A percentile compares a stretch with the other conserved stretches of the same genome.
Evolutionary conservation across 495 filamentous ascomycete genomes (phyloP).

Genomic region (Neurospora sp.): DNA sequence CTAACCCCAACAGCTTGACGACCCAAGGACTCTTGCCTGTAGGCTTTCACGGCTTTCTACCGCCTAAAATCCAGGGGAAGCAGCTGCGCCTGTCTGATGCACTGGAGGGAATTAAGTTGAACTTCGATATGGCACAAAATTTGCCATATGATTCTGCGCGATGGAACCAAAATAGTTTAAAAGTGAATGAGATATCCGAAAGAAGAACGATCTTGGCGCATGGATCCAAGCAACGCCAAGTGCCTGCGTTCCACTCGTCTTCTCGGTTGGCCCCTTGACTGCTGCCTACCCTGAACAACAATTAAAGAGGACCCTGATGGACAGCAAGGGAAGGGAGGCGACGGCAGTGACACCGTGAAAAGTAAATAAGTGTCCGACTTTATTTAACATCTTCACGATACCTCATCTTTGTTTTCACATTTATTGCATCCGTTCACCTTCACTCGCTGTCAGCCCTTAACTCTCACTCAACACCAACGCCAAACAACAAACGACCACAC

Average conservation of each 20-base stretch:
- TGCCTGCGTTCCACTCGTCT: not conserved
- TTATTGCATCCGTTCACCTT: not conserved
- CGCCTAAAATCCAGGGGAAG: not conserved
- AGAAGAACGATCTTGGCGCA: too few species aligned
- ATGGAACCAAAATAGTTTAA: too few species aligned
- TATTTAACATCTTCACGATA: not conserved
- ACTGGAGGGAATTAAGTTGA: too few species aligned
- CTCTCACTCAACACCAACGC: not conserved
- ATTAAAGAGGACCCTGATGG: not conserved
- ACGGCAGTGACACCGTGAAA: not conserved
- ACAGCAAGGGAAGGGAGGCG: not conserved
- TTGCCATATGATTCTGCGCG: too few species aligned
- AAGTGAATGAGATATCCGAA: too few species aligned
- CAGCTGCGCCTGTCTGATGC: too few species aligned
- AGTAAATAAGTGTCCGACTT: not conserved
- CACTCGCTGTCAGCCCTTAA: not conserved
- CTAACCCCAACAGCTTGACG: slow-evolving; percentile 7
- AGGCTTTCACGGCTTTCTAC: not conserved
- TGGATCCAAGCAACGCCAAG: not conserved
- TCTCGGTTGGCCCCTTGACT: not conserved
- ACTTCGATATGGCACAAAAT: too few species aligned
- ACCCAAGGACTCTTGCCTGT: not conserved
- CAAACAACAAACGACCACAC: not conserved
- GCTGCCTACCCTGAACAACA: not conserved
- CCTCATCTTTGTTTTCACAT: not conserved